A percentile compares a stretch with the other conserved stretches of the same genome.
These are phyloP conservation scores for Pistacia vera DNA, from an alignment of 345 rosid species.

Conservation along the genomic window DNA sequence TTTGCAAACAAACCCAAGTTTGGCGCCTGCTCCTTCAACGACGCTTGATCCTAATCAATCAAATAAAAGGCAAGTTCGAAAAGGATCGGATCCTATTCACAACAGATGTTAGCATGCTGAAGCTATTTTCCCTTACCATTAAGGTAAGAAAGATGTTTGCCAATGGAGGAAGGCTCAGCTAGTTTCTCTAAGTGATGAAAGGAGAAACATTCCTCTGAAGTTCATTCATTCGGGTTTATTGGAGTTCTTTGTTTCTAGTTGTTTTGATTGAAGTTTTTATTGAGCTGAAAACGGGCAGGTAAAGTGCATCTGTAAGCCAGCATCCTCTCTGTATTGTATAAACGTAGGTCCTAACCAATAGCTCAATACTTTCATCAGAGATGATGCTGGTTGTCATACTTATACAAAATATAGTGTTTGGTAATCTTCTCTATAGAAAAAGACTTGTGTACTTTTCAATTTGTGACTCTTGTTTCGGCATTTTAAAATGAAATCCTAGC, in stretches of 20 bases:
- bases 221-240: constrained; percentile 26
- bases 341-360: constrained; percentile 34
- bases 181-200: constrained; percentile 25
- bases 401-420: constrained; percentile 24
- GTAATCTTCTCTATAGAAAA: constrained; percentile 10
- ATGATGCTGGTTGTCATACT: constrained; percentile 28
- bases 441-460: constrained; percentile 6
- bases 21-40: constrained; percentile 57
- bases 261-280: constrained; percentile 22
- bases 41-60: constrained; percentile 63
- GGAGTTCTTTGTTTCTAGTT: constrained; percentile 28
- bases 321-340: constrained; percentile 31
- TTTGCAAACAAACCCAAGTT: constrained; percentile 26
- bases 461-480: constrained; percentile 8
- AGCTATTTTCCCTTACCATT: constrained; percentile 6
- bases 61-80: constrained; percentile 60
- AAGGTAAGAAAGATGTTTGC: constrained; percentile 14
- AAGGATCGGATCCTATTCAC: constrained; percentile 93
- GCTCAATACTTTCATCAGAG: constrained; percentile 22
- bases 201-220: constrained; percentile 20
- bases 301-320: constrained; percentile 24
- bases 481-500: neutral
- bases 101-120: constrained; percentile 55
- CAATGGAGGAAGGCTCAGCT: constrained; percentile 25
- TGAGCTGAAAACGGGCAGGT: constrained; percentile 14